Conservation (phyloP, 75 land plant species). For the Cryptomeria japonica region DNA sequence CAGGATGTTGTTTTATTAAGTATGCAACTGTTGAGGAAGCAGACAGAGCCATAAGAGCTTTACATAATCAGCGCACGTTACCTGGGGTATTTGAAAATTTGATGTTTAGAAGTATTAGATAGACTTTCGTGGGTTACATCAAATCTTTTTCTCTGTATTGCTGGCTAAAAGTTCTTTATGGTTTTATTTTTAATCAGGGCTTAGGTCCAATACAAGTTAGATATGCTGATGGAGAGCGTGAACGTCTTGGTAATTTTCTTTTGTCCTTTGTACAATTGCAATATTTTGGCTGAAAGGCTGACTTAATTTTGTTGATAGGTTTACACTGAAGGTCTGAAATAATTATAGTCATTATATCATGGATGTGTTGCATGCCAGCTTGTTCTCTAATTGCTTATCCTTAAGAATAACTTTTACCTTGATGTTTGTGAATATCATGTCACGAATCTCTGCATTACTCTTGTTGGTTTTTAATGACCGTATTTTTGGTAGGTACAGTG, state of each 20-base stretch:
- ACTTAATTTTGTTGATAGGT: not conserved
- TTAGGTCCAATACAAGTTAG: constrained; percentile 91
- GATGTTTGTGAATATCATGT: not conserved
- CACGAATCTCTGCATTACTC: constrained; percentile 11
- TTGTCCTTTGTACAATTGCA: not conserved
- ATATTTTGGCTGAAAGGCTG: not conserved
- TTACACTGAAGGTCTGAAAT: not conserved
- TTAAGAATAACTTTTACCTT: not conserved
- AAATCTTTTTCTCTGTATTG: not conserved
- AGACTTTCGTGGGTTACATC: constrained; percentile 7
- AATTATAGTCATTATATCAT: not conserved
- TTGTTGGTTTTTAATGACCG: not conserved
- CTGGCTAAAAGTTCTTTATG: not conserved
- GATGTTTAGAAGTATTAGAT: not conserved
- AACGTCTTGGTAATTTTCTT: constrained; percentile 80
- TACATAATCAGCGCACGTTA: constrained; percentile 88
- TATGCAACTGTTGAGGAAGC: constrained; percentile 90
- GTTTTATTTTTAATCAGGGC: constrained; percentile 58
- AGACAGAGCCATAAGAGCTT: constrained; percentile 86
- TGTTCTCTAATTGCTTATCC: not conserved
- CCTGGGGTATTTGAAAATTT: constrained; percentile 79
- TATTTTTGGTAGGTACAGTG: constrained; percentile 54
- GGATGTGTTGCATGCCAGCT: not conserved
- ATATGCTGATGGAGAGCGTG: constrained; percentile 99
- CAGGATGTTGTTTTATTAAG: constrained; percentile 99